Conservation (phyloP, 2,329 filamentous ascomycete genomes). For the Aureobasidium sp. region DNA sequence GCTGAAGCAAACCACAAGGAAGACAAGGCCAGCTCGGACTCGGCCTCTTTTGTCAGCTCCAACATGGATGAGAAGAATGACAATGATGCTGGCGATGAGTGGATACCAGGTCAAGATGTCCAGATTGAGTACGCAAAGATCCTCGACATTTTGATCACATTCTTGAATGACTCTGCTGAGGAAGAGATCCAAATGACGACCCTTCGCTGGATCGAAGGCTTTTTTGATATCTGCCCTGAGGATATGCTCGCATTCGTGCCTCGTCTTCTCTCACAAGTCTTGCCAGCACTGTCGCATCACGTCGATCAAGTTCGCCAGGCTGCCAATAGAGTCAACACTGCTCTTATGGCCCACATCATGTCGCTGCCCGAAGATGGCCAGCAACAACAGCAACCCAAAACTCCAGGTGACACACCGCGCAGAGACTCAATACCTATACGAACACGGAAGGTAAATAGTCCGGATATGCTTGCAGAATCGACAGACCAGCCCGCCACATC, state of each 20-base stretch:
- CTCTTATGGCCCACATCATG: constrained; percentile 89
- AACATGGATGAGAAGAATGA: constrained; percentile 37
- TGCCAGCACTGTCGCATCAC: constrained; percentile 88
- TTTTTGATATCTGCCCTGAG: constrained; percentile 94
- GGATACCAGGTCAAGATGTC: constrained; percentile 95
- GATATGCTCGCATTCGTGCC: constrained; percentile 94
- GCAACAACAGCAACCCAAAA: constrained; percentile 21
- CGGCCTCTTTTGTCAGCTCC: constrained; percentile 46
- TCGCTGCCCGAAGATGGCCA: constrained; percentile 64
- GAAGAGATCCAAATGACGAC: constrained; percentile 89
- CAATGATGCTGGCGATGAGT: constrained; percentile 72
- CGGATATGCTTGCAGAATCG: not conserved
- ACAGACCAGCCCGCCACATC: not conserved
- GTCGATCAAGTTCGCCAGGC: constrained; percentile 84
- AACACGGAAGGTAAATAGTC: constrained; percentile 12
- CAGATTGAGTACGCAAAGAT: constrained; percentile 90
- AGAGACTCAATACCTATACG: constrained; percentile 36
- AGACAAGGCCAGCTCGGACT: constrained; percentile 39
- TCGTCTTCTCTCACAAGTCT: constrained; percentile 79
- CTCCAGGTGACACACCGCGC: not conserved
- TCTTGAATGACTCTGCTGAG: constrained; percentile 76
- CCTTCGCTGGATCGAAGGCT: constrained; percentile 89
- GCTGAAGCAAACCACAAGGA: constrained; percentile 47
- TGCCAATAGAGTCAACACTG: constrained; percentile 81
- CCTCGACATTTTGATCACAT: constrained; percentile 82